Base-by-base conservation (phyloP, 75 land plant genomes). In the Pinus tabuliformis region DNA sequence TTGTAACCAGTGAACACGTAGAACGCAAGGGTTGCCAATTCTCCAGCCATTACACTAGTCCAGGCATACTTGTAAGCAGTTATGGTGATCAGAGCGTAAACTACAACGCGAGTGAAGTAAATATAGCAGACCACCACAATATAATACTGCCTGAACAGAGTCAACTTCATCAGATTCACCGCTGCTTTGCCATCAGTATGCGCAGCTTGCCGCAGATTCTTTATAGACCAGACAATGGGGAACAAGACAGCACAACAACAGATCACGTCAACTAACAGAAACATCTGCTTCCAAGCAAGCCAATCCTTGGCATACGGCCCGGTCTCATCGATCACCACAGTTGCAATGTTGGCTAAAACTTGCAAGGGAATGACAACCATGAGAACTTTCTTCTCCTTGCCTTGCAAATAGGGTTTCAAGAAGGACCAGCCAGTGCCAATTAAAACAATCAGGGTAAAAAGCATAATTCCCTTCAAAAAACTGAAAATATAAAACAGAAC, bases 161-260 rank as follows among this genome's bases (percentile, higher is more conserved):
- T 88, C 20, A 92, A 78, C 81, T 92, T 92, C 70, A 82, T 83
- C 79, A 92, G 84, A 33, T 91, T 92, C 75, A 83, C 83, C 0
- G 92, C 95, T 1, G 92, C 94, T 81, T 92, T 92, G 26, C 94
- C 92, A 57, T 92, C 92, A 0, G 92, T 85, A 70, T 85, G 81
- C 0, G 95, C 81, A 1, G 89, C 84, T 84, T 90, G 89, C 3
- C 91, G 77, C 75, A 92, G 64, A 39, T 85, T 82, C 72, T 85
- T 87, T 68, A 92, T 92, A 5, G 95, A 90, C 95, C 92, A 92
- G 45, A 92, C 93, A 58, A 92, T 92, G 1, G 95, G 95, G 86
- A 92, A 92, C 21, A 92, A 81, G 1, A 92, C 82, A 4, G 89
- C 95, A 56, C 95, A 92, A 76, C 92, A 92, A 57, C 92, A 92